These are phyloP conservation scores for Neolentinus lepideus DNA, from an alignment of 1,284 basidiomycete genomes.

Conservation along the genomic window DNA sequence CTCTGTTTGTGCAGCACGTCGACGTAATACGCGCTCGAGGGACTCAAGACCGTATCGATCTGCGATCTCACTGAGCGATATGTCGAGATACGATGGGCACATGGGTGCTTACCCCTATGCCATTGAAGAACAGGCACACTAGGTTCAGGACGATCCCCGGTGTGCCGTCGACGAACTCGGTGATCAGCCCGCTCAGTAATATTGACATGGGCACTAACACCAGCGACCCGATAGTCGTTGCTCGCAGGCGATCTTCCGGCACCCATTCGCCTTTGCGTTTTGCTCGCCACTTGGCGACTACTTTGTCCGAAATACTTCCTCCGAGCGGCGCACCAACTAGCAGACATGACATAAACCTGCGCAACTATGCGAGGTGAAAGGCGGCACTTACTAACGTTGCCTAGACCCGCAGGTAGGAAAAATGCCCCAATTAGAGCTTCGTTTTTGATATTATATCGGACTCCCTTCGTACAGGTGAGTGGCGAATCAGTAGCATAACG, in stretches of 20 bases:
- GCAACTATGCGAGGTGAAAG: neutral
- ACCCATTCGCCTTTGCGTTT: constrained; percentile 41
- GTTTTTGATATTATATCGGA: constrained; percentile 50
- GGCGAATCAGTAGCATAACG: neutral
- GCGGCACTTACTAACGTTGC: constrained; percentile 35
- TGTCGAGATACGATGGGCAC: neutral
- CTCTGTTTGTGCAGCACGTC: constrained; percentile 45
- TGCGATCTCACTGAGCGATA: constrained; percentile 7
- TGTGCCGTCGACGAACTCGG: constrained; percentile 29
- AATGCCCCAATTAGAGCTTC: constrained; percentile 52
- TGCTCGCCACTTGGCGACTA: constrained; percentile 36
- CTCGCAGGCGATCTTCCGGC: constrained; percentile 57
- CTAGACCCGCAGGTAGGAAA: constrained; percentile 53
- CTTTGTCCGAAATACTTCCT: constrained; percentile 44
- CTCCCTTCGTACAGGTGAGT: neutral
- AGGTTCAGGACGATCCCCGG: constrained; percentile 33
- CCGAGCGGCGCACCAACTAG: constrained; percentile 40
- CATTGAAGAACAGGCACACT: constrained; percentile 39
- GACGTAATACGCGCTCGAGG: constrained; percentile 47
- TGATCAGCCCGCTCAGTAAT: constrained; percentile 24
- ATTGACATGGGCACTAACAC: constrained; percentile 36
- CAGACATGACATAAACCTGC: neutral
- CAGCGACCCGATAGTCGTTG: constrained; percentile 35
- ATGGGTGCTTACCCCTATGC: constrained; percentile 34
- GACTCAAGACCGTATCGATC: constrained; percentile 42